Conservation (phyloP, 2,329 filamentous ascomycete genomes). For the Pseudocercospora macadamiae region DNA sequence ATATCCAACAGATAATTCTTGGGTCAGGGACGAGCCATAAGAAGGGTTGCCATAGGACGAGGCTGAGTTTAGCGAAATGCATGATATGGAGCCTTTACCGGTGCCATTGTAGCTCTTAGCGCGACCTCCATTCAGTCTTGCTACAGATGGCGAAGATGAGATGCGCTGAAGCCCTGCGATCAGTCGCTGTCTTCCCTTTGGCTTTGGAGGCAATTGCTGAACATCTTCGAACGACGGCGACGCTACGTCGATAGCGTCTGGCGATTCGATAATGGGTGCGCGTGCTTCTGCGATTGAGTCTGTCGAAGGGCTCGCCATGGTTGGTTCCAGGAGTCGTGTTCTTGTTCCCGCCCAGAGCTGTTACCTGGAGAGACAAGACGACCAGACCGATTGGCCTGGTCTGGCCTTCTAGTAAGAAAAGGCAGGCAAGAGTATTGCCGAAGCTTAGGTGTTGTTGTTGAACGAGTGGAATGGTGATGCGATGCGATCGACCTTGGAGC, state of each 20-base stretch:
- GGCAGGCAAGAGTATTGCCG: background rate
- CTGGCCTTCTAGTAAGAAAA: background rate
- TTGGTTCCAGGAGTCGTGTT: background rate
- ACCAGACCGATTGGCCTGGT: slow-evolving; percentile 5
- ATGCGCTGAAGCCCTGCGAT: slow-evolving; percentile 78
- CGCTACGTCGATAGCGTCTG: slow-evolving; percentile 32
- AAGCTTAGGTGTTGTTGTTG: background rate
- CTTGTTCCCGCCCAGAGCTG: too few species aligned
- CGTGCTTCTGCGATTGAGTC: slow-evolving; percentile 24
- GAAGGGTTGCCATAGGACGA: slow-evolving; percentile 56
- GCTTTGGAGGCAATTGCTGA: slow-evolving; percentile 53
- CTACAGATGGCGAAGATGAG: slow-evolving; percentile 75
- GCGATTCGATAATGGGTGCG: slow-evolving; percentile 17
- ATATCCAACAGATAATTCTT: slow-evolving; percentile 60
- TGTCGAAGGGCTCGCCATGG: slow-evolving; percentile 23
- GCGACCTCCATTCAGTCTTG: slow-evolving; percentile 63
- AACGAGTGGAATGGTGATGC: background rate
- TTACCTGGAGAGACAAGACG: background rate
- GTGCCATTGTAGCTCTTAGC: slow-evolving; percentile 67
- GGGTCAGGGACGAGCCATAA: slow-evolving; percentile 57
- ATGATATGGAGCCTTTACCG: slow-evolving; percentile 66
- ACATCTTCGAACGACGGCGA: slow-evolving; percentile 32
- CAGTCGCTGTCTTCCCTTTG: slow-evolving; percentile 70
- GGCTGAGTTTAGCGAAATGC: slow-evolving; percentile 62
- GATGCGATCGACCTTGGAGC: background rate